Evolutionary conservation across 2,329 filamentous ascomycete genomes (phyloP), one percentile per base, ranked within the genome.

Genomic region (Neonectria faginata): DNA sequence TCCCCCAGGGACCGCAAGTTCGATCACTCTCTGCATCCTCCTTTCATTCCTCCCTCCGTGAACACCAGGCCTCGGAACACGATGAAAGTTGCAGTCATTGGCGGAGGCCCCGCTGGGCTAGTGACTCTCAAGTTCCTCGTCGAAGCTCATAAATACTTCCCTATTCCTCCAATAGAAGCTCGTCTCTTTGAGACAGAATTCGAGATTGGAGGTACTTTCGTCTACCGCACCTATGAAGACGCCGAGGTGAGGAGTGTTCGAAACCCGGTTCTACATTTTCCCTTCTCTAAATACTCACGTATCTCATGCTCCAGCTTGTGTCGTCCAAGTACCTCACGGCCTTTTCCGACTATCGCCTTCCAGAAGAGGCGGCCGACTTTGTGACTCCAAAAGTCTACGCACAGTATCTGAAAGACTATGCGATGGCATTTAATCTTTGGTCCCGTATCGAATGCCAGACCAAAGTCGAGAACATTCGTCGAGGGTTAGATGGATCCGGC

Each of bases 281-380:
- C 2, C 5, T 7, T 29, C 7, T 27, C 36, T 48, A 48, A 12
- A 16, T 3, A 7, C 22, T 33, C 1, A 54, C 48, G 3, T 8
- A 29, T 33, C 51, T 16, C n/a, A 2, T 20, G 3, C 48, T 3
- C 1, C 45, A 81, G 79, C 77, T 84, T 2, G 83, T 85, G 1
- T 83, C 81, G 1, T 84, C 82, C 3, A 84, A 84, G 65, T 83
- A 84, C 47, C 75, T 86, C 9, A 85, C 83, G 0, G 75, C 80
- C 18, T 86, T 85, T 65, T 85, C 83, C 1, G 83, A 85, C 66
- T 83, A 82, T 62, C 79, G 83, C 1, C 76, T 82, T 5, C 74
- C 80, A 2, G 54, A 74, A 1, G 77, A 82, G 10, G 77, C 77
- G 1, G 79, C 82, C 8, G 83, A 85, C 64, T 85, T 85, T 61